Evolutionary conservation across 257 asterid genomes (phyloP).

Genomic region (Parsonsia alboflavescens): DNA sequence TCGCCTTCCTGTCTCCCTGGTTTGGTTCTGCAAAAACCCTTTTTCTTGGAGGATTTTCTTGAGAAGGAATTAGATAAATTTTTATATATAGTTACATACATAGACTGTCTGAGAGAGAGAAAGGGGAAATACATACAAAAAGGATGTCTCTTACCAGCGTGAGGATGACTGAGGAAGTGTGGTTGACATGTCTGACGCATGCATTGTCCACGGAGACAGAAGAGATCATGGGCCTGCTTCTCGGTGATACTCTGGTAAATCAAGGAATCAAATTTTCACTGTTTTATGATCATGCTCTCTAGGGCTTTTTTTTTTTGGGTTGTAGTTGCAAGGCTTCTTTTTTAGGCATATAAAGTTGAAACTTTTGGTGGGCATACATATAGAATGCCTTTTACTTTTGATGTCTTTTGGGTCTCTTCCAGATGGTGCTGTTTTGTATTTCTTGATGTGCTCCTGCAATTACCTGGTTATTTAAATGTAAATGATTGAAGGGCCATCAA

Average conservation of each 20-base stretch:
- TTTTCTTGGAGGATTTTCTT: not conserved
- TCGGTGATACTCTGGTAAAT: slow-evolving; percentile 85
- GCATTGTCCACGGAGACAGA: slow-evolving; percentile 99
- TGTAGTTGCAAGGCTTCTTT: not conserved
- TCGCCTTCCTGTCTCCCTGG: not conserved
- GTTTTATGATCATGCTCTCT: not conserved
- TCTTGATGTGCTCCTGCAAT: not conserved
- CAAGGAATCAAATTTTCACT: not conserved
- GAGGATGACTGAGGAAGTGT: slow-evolving; percentile 96
- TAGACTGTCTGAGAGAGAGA: slow-evolving; percentile 4
- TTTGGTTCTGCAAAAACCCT: slow-evolving; percentile 12
- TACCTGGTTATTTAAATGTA: not conserved
- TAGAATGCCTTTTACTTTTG: not conserved
- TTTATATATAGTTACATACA: not conserved
- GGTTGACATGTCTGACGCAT: slow-evolving; percentile 95
- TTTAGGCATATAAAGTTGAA: slow-evolving; percentile 7
- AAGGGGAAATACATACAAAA: slow-evolving; percentile 7
- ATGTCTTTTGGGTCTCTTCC: not conserved
- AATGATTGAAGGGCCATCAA: not conserved
- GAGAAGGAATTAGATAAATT: not conserved
- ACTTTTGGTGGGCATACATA: slow-evolving; percentile 4
- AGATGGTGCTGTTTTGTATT: not conserved
- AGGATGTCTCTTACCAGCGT: slow-evolving; percentile 87
- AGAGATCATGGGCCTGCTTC: slow-evolving; percentile 99
- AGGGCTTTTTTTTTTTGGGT: slow-evolving; percentile 10